phyloP scores from a whole-genome alignment of 2,329 filamentous ascomycete species.

The Metarhizium humberi region DNA sequence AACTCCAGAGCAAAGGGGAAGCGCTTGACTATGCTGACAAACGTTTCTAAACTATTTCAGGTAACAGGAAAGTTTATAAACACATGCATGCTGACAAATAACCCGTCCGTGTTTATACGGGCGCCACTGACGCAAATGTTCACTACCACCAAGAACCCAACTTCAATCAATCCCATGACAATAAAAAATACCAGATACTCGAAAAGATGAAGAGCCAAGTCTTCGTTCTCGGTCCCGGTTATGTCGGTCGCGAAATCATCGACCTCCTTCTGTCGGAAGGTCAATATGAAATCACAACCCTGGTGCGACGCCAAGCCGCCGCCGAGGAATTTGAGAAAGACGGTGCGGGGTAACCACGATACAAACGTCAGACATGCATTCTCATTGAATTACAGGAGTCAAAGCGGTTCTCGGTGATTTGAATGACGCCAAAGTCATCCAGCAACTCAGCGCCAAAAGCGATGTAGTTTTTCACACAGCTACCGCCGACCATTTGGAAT shows the following conservation, averaged over 20 bases:
- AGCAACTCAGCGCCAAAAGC: background rate
- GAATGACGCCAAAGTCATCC: background rate
- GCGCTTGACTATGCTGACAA: too few species aligned
- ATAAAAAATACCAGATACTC: too few species aligned
- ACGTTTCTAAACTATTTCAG: too few species aligned
- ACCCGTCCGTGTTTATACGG: too few species aligned
- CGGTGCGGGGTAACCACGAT: background rate
- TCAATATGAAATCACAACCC: background rate
- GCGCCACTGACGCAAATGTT: too few species aligned
- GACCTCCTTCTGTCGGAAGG: background rate
- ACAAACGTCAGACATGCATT: background rate
- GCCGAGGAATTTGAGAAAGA: background rate
- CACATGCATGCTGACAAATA: too few species aligned
- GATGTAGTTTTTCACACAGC: background rate
- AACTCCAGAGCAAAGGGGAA: too few species aligned
- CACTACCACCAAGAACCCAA: too few species aligned
- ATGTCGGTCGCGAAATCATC: constrained; percentile 1
- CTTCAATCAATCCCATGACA: too few species aligned
- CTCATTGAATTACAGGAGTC: background rate
- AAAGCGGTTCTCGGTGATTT: background rate
- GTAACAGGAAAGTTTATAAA: too few species aligned
- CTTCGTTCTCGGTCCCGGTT: background rate
- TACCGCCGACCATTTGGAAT: background rate
- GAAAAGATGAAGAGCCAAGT: background rate
- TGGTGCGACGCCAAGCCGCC: background rate